These are phyloP conservation scores for Huntiella omanensis DNA, from an alignment of 2,329 filamentous ascomycete genomes.

Conservation along the genomic window DNA sequence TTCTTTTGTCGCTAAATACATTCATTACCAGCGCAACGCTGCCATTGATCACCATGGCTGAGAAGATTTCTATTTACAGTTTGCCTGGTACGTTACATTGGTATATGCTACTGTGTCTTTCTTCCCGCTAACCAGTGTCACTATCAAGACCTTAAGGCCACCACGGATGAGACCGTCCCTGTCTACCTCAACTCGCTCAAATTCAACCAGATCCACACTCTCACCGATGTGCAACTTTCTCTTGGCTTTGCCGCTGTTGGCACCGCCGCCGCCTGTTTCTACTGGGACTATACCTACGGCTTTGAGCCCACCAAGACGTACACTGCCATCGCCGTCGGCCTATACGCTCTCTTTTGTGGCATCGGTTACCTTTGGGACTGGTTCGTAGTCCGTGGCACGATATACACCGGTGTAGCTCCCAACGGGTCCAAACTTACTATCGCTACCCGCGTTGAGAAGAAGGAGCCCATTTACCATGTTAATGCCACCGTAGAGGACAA, in stretches of 20 bases:
- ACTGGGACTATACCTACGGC: conserved; percentile 77
- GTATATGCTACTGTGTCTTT: neutral
- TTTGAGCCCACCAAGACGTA: conserved; percentile 73
- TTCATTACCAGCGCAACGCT: neutral
- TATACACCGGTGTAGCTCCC: conserved; percentile 56
- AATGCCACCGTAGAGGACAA: conserved; percentile 36
- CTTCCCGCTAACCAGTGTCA: neutral
- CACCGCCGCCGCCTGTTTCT: conserved; percentile 68
- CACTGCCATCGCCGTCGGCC: conserved; percentile 58
- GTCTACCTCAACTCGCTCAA: conserved; percentile 81
- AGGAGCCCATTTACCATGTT: conserved; percentile 64
- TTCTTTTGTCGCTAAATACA: neutral
- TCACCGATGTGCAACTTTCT: conserved; percentile 63
- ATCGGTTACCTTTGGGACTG: conserved; percentile 70
- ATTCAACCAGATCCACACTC: conserved; percentile 64
- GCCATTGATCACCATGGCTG: conserved; percentile 16
- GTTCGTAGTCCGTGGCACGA: conserved; percentile 58
- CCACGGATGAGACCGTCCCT: conserved; percentile 81
- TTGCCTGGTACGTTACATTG: conserved; percentile 31
- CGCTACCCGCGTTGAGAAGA: conserved; percentile 54
- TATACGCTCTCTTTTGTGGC: conserved; percentile 65
- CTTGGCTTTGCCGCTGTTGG: conserved; percentile 69
- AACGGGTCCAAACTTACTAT: conserved; percentile 54
- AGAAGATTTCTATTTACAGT: conserved; percentile 49
- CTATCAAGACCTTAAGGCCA: conserved; percentile 73